Percentiles rank a stretch among this genome's conserved stretches.
Conservation (phyloP, 2,329 filamentous ascomycete genomes). For the Penicillium frequentans region DNA sequence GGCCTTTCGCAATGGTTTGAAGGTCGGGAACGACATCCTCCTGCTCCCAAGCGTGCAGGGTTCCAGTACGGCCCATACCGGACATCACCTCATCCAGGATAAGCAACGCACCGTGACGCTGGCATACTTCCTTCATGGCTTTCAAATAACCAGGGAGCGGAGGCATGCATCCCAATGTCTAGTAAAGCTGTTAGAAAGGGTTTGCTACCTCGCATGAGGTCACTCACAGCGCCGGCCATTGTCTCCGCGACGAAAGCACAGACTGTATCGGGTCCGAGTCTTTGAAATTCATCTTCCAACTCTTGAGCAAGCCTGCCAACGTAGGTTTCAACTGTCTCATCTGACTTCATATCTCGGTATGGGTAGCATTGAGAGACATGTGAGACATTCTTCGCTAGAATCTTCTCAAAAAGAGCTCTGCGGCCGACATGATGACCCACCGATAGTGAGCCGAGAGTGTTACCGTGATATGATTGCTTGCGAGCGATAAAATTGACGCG, state of each 20-base stretch:
- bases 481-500: slow-evolving; percentile 63
- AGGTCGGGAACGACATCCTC: slow-evolving; percentile 57
- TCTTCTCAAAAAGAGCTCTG: slow-evolving; percentile 59
- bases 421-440: slow-evolving; percentile 63
- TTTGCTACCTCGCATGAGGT: fast-evolving
- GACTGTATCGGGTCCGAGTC: slow-evolving; percentile 63
- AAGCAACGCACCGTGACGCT: slow-evolving; percentile 56
- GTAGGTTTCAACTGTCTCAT: slow-evolving; percentile 58
- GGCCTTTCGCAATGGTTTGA: slow-evolving; percentile 58
- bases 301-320: slow-evolving; percentile 60
- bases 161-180: slow-evolving; percentile 53
- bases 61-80: slow-evolving; percentile 56
- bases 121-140: slow-evolving; percentile 56
- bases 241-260: slow-evolving; percentile 65
- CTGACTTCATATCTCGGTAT: slow-evolving; percentile 54
- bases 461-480: slow-evolving; percentile 66
- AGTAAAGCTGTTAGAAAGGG: not conserved
- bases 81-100: slow-evolving; percentile 53
- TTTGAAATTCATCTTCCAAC: slow-evolving; percentile 64
- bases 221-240: slow-evolving; percentile 47
- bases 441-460: slow-evolving; percentile 65
- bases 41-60: slow-evolving; percentile 57
- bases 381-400: slow-evolving; percentile 56
- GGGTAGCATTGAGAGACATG: slow-evolving; percentile 64
- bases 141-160: slow-evolving; percentile 55